These are phyloP conservation scores for Ichthyophthirius multifiliis DNA, from an alignment of 169 alveolate genomes.

Conservation along the genomic window DNA sequence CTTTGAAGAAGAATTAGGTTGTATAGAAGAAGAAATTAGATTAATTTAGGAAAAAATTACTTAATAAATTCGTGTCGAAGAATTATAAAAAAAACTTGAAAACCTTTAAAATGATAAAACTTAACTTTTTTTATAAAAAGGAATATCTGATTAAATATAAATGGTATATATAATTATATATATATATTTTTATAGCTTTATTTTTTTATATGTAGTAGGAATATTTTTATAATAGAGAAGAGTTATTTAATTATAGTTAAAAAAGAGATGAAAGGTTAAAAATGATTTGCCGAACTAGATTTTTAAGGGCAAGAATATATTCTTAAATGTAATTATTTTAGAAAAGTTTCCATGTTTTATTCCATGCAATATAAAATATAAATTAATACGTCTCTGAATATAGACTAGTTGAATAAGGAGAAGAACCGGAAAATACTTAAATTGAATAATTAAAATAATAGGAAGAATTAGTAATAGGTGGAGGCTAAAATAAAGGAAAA, in stretches of 20 bases:
- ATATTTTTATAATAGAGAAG: slow-evolving; percentile 18
- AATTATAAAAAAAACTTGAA: not conserved
- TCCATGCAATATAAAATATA: slow-evolving; percentile 16
- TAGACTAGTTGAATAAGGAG: slow-evolving; percentile 19
- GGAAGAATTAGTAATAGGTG: slow-evolving; percentile 11
- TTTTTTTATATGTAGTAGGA: not conserved
- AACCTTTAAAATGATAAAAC: too few species aligned
- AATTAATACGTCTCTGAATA: not conserved
- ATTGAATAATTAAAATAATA: slow-evolving; percentile 21
- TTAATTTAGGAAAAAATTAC: too few species aligned
- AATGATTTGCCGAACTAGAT: slow-evolving; percentile 34
- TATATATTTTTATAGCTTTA: too few species aligned
- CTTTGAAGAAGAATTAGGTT: slow-evolving; percentile 41
- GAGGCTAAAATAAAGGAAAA: not conserved
- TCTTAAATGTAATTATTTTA: not conserved
- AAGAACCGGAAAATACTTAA: slow-evolving; percentile 17
- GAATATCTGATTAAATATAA: too few species aligned
- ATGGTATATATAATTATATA: too few species aligned
- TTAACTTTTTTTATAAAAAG: too few species aligned
- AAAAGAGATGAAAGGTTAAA: slow-evolving; percentile 36
- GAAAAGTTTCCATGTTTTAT: not conserved
- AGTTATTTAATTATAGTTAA: slow-evolving; percentile 3
- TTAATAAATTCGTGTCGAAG: not conserved
- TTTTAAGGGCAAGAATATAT: slow-evolving; percentile 4
- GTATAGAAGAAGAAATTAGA: slow-evolving; percentile 10